Evolutionary conservation across 108 stramenopile genomes (phyloP).

Genomic region (Schizochytrium sp.): DNA sequence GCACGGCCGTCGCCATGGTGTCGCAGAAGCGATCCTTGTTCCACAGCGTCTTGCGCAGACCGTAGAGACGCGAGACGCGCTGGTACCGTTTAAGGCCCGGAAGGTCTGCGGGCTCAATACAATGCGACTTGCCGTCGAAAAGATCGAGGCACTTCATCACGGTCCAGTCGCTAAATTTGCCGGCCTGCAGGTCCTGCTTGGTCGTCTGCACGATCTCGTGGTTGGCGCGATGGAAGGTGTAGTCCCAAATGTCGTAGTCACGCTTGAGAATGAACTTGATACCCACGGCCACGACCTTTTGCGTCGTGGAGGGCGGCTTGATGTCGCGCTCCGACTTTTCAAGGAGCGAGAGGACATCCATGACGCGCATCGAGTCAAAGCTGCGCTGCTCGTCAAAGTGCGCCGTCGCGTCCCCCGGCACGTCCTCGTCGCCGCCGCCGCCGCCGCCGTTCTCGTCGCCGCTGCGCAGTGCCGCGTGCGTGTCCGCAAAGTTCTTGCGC

Average conservation of each 20-base stretch:
- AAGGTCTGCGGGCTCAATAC: constrained; percentile 5
- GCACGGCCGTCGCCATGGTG: background rate
- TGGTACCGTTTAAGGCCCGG: background rate
- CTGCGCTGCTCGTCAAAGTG: background rate
- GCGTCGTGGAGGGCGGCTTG: background rate
- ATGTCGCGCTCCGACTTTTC: background rate
- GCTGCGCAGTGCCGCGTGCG: background rate
- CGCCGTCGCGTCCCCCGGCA: background rate
- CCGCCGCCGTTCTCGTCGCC: background rate
- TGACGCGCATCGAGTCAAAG: background rate
- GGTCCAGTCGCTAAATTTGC: background rate
- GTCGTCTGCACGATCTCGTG: constrained; percentile 11
- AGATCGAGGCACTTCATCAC: constrained; percentile 17
- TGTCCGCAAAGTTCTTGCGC: background rate
- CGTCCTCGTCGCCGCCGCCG: background rate
- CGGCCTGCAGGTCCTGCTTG: background rate
- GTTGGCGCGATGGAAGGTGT: background rate
- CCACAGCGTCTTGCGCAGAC: constrained; percentile 15
- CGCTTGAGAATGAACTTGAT: constrained; percentile 4
- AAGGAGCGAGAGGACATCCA: background rate
- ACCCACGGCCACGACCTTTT: constrained; percentile 8
- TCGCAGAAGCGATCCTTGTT: constrained; percentile 21
- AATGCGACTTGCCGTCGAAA: constrained; percentile 14
- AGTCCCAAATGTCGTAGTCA: constrained; percentile 10
- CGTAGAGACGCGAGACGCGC: constrained; percentile 5